These are phyloP conservation scores for Vairimorpha apis DNA, from an alignment of 371 early-diverging fungal genomes.

Conservation along the genomic window DNA sequence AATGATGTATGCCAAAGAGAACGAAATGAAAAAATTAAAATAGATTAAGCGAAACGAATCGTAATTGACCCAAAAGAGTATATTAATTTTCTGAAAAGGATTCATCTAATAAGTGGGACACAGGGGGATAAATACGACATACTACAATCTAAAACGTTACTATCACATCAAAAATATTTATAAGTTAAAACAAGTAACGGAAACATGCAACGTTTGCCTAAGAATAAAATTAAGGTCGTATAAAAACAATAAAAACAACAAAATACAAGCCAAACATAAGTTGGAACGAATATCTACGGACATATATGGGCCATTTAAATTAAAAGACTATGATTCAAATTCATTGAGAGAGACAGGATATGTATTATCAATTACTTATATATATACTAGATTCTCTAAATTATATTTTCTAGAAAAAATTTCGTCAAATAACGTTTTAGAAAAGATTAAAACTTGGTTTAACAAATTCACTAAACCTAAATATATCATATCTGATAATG, in stretches of 20 bases:
- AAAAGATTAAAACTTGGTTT: not conserved
- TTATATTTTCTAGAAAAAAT: not conserved
- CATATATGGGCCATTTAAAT: slow-evolving; percentile 13
- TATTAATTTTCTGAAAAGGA: not conserved
- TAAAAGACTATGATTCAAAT: not conserved
- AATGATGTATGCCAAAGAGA: not conserved
- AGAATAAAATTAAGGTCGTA: not conserved
- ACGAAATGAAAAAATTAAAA: not conserved
- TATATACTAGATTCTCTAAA: slow-evolving; percentile 1
- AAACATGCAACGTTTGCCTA: not conserved
- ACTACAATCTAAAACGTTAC: not conserved
- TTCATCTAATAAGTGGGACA: not conserved
- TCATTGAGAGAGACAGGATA: not conserved
- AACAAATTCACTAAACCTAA: slow-evolving; percentile 1
- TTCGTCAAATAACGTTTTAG: not conserved
- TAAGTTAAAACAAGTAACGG: not conserved
- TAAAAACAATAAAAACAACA: not conserved
- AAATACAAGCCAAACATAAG: not conserved
- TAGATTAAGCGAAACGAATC: not conserved
- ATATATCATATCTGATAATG: slow-evolving; percentile 13
- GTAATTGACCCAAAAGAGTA: not conserved
- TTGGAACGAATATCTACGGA: slow-evolving; percentile 16
- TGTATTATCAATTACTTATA: slow-evolving; percentile 15
- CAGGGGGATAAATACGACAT: not conserved
- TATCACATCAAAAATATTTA: not conserved